Evolutionary conservation across 2,329 filamentous ascomycete species (phyloP).

Genomic region (Aspergillus candidus): DNA sequence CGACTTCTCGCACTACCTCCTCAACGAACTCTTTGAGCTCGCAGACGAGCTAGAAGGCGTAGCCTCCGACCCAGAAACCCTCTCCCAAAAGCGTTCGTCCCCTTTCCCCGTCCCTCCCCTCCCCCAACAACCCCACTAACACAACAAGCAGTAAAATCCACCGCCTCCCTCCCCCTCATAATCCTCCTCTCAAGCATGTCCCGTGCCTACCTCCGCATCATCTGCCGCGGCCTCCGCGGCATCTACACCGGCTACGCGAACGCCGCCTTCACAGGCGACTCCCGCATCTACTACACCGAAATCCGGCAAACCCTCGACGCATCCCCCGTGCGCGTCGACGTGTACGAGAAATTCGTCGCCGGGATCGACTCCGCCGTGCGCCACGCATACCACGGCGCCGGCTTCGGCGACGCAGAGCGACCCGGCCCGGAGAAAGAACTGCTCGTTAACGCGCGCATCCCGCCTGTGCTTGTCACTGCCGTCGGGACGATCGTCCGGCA

Average conservation of each 20-base stretch:
- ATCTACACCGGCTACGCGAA: constrained; percentile 43
- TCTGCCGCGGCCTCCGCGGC: constrained; percentile 58
- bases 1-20: constrained; percentile 54
- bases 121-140: constrained; percentile 3
- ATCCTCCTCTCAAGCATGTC: constrained; percentile 69
- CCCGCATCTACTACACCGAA: constrained; percentile 43
- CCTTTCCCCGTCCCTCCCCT: neutral
- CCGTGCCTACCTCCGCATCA: constrained; percentile 63
- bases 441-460: constrained; percentile 47
- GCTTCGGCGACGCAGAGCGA: constrained; percentile 41
- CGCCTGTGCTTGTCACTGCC: constrained; percentile 45
- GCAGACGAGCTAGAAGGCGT: constrained; percentile 34
- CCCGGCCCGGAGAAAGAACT: constrained; percentile 48
- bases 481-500: constrained; percentile 45
- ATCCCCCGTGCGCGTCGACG: constrained; percentile 53
- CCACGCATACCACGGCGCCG: constrained; percentile 47
- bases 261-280: constrained; percentile 34
- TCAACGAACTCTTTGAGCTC: constrained; percentile 48
- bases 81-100: constrained; percentile 31
- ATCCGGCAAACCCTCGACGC: constrained; percentile 49
- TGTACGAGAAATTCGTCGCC: constrained; percentile 59
- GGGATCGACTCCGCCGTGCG: constrained; percentile 63
- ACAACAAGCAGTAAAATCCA: constrained; percentile 27
- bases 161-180: constrained; percentile 37
- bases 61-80: constrained; percentile 29